Conservation (phyloP, 306 rosid species). For the barrel medic (Medicago truncatula) region DNA sequence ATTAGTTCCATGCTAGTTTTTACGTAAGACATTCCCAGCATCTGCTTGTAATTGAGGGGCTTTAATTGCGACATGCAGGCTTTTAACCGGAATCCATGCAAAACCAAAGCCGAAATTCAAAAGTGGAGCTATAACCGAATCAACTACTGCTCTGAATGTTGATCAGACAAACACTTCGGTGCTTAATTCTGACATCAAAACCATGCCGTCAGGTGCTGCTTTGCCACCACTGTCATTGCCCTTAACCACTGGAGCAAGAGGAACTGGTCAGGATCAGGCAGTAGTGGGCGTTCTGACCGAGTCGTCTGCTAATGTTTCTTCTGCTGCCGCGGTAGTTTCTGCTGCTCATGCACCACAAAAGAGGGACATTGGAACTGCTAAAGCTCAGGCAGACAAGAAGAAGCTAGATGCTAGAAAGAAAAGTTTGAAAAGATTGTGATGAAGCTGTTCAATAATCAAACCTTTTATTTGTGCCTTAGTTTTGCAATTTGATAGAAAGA, state of each 20-base stretch:
- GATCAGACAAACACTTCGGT: slow-evolving; percentile 73
- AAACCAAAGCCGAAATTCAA: slow-evolving; percentile 87
- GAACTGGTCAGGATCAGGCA: slow-evolving; percentile 63
- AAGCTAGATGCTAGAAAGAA: slow-evolving; percentile 96
- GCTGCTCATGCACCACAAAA: slow-evolving; percentile 47
- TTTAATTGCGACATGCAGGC: slow-evolving; percentile 55
- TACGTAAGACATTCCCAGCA: neutral
- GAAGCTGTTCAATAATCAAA: slow-evolving; percentile 46
- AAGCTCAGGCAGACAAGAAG: slow-evolving; percentile 88
- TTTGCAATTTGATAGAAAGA: slow-evolving; percentile 25
- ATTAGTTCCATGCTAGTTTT: neutral
- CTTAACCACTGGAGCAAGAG: slow-evolving; percentile 53
- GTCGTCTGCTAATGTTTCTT: slow-evolving; percentile 48
- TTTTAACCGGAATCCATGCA: slow-evolving; percentile 96
- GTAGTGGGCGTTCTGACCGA: slow-evolving; percentile 40
- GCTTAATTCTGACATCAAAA: slow-evolving; percentile 66
- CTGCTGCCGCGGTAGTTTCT: slow-evolving; percentile 44
- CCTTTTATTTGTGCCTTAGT: slow-evolving; percentile 41
- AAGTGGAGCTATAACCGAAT: slow-evolving; percentile 92
- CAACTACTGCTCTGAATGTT: slow-evolving; percentile 88
- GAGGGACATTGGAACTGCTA: slow-evolving; percentile 65
- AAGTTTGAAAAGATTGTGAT: slow-evolving; percentile 92
- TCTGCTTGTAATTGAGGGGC: neutral
- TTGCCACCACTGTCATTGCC: slow-evolving; percentile 63
- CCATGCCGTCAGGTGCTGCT: slow-evolving; percentile 52